Base-by-base conservation (phyloP, 352 stramenopile genomes). In the Phytophthora constricta region DNA sequence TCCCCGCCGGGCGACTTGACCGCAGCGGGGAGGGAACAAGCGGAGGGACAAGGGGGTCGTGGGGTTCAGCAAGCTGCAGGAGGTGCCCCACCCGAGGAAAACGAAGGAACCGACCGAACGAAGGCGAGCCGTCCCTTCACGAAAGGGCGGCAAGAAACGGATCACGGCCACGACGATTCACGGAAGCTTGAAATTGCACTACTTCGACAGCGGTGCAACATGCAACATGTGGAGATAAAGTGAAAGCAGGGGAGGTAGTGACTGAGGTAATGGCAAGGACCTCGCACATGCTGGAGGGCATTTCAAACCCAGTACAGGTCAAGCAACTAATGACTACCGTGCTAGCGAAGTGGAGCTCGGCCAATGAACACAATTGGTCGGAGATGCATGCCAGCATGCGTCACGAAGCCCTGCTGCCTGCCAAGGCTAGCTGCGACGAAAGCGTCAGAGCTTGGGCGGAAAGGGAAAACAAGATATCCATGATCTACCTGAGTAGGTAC, bases 241-340 rank as follows among this genome's bases (percentile, higher is more conserved):
- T 58, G 3, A 20, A 22, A 26, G 22, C 34, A 2, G 11, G 4
- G 2, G 34, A 31, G 5, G 4, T 27, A 4, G 16, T 58, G 0
- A 49, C 51, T 10, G 51, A 37, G 7, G 51, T 14, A 2, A 16
- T 49, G 13, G 51, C 51, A 31, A 5, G 37, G 5, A 16, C 4
- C 7, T 48, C 51, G 2, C 34, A 49, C 19, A 58, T 58, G 51
- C 23, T 58, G 13, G 37, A 48, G 25, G 51, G 51, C 13, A 31
- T 58, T n/a, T 58, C 34, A 23, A 58, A 58, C 16, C 51, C 37
- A 2, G 2, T 49, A 3, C 51, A 58, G 1, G 37, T 41, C 8
- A 47, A 58, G 23, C 19, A 39, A 9, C 23, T 58, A 14, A 49
- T 49, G 14, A 14, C 8, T 17, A 49, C 51, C 2, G 0, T 58